Evolutionary conservation across 148 eudicot species (phyloP).

Genomic region (Hydrangea macrophylla): DNA sequence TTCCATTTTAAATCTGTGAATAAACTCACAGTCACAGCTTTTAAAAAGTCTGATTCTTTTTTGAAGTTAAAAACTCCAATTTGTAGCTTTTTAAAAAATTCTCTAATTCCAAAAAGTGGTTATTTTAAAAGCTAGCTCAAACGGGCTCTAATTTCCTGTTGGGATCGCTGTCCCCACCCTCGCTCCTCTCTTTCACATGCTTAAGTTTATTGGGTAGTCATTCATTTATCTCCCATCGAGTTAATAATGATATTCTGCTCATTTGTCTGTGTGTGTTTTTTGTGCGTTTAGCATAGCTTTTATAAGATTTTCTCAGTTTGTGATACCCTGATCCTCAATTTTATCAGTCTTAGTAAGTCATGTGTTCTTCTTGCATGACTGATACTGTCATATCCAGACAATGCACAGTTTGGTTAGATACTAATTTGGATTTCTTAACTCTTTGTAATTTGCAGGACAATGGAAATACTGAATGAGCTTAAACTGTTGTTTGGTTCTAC

Average conservation of each 20-base stretch:
- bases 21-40: no score
- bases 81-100: no score
- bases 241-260: neutral
- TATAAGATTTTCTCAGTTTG: neutral
- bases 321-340: neutral
- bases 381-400: no score
- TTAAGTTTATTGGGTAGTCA: neutral
- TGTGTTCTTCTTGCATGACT: neutral
- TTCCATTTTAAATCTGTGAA: no score
- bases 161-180: no score
- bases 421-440: neutral
- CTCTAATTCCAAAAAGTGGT: no score
- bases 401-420: neutral
- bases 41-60: no score
- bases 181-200: neutral
- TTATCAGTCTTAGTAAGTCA: neutral
- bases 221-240: neutral
- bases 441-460: slow-evolving; percentile 48
- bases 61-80: no score
- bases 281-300: neutral
- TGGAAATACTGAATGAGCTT: slow-evolving; percentile 54
- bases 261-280: neutral
- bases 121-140: no score
- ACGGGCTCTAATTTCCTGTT: neutral
- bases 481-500: slow-evolving; percentile 52